phyloP scores from a whole-genome alignment of 345 rosid species.

The Cardiospermum halicacabum region DNA sequence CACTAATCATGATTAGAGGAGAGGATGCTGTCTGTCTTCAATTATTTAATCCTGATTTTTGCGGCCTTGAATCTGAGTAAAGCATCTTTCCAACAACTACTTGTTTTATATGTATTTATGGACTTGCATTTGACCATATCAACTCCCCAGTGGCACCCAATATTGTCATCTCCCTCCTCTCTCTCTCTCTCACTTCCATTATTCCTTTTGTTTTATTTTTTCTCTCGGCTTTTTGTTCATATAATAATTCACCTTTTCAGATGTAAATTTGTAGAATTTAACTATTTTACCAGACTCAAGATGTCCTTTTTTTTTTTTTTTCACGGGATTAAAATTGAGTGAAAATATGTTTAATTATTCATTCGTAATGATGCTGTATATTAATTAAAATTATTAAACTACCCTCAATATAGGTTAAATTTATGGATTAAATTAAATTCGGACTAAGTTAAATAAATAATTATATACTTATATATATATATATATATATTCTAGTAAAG shows the following conservation, averaged over 20 bases:
- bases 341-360: too few species aligned
- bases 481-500: too few species aligned
- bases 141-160: background rate
- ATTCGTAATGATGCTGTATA: too few species aligned
- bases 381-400: too few species aligned
- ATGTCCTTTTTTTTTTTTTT: too few species aligned
- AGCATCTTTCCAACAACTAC: constrained; percentile 7
- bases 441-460: background rate
- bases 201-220: background rate
- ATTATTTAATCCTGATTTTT: background rate
- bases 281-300: too few species aligned
- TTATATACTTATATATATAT: too few species aligned
- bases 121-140: constrained; percentile 3
- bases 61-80: constrained; percentile 18
- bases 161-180: background rate
- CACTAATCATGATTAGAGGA: constrained; percentile 29
- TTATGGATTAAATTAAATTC: background rate
- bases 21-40: background rate
- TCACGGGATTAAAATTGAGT: too few species aligned
- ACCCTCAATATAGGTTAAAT: background rate
- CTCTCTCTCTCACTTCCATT: background rate
- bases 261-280: too few species aligned
- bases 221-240: background rate
- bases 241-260: background rate
- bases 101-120: background rate